Percentiles rank a stretch among this genome's conserved stretches.
These are phyloP conservation scores for Niveomyces coronatus DNA, from an alignment of 2,329 filamentous ascomycete species.

Conservation along the genomic window DNA sequence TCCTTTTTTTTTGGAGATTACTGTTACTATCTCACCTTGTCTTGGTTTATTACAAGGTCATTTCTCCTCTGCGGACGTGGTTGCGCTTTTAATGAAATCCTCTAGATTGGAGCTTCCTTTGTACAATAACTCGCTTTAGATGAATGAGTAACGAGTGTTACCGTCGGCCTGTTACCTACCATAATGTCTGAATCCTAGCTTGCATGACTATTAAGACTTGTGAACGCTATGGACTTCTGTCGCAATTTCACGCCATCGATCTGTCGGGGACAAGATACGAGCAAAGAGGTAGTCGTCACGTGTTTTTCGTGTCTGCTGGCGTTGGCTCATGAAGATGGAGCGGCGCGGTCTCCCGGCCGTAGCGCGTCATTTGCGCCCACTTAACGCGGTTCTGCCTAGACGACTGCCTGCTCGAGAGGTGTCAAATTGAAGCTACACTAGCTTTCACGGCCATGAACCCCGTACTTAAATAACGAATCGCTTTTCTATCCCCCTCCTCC, in stretches of 20 bases:
- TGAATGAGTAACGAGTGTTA: slow-evolving; percentile 1
- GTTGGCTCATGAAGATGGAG: no score
- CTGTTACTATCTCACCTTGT: not conserved
- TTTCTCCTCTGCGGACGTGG: slow-evolving; percentile 4
- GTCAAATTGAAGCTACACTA: slow-evolving; percentile 3
- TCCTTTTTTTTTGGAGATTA: slow-evolving; percentile 1
- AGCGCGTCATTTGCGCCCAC: slow-evolving; percentile 9
- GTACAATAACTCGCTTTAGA: slow-evolving; percentile 7
- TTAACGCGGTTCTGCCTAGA: slow-evolving; percentile 12
- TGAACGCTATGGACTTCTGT: no score
- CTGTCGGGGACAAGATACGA: no score
- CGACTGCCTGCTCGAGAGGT: no score
- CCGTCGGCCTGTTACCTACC: not conserved
- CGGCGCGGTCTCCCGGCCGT: no score
- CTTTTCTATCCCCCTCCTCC: not conserved
- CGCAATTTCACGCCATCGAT: not conserved
- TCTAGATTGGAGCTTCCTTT: slow-evolving; percentile 5
- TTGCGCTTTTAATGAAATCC: slow-evolving; percentile 7
- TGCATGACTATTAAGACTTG: no score
- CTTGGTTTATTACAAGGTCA: slow-evolving; percentile 1
- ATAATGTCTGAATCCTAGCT: no score
- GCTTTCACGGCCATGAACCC: no score
- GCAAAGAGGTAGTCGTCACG: slow-evolving; percentile 2
- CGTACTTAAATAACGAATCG: no score
- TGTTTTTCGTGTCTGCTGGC: slow-evolving; percentile 4